Conservation (phyloP, 2,329 filamentous ascomycete species). For the Alternaria viburni region DNA sequence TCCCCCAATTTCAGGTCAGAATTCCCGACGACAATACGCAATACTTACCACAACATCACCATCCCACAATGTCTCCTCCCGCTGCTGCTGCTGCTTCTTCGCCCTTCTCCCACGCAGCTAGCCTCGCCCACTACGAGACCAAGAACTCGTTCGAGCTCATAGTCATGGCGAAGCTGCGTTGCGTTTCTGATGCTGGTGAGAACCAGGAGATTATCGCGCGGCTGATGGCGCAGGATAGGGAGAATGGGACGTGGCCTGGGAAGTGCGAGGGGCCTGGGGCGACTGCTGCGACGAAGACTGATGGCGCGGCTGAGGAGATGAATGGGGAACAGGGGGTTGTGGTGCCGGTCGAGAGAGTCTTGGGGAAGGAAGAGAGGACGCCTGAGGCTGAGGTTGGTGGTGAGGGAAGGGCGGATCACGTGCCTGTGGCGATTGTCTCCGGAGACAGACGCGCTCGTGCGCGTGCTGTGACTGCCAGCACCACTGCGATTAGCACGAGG, state of each 20-base stretch:
- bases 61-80: not conserved
- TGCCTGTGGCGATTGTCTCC: not conserved
- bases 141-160: not conserved
- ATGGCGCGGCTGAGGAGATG: not conserved
- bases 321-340: not conserved
- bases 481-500: not conserved
- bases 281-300: not conserved
- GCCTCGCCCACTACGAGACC: not conserved
- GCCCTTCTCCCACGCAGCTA: not conserved
- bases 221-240: not conserved
- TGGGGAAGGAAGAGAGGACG: not conserved
- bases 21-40: not conserved
- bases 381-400: not conserved
- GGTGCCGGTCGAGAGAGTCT: not conserved
- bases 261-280: not conserved
- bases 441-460: not conserved
- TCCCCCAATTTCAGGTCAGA: not conserved
- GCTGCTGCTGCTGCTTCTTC: not conserved
- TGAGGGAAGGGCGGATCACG: not conserved
- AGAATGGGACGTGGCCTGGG: not conserved
- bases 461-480: not conserved
- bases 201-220: not conserved
- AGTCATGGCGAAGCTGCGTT: not conserved
- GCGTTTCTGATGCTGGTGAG: not conserved
- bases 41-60: not conserved